A percentile compares a stretch with the other conserved stretches of the same genome.
phyloP scores from a whole-genome alignment of 805 yeast species.

The Lipomyces yamanashiensis region DNA sequence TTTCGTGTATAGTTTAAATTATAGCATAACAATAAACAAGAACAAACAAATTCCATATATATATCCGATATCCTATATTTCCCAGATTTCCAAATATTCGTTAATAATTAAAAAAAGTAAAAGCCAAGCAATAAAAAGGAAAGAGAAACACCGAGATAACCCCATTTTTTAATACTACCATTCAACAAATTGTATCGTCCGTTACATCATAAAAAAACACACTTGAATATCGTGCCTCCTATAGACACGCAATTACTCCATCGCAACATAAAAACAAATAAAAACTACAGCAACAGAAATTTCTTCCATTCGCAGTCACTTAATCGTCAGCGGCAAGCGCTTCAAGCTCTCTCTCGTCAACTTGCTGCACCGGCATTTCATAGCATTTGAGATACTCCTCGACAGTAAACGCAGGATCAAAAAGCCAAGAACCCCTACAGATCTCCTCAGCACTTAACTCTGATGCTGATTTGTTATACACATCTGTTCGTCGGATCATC shows the following conservation, averaged over 20 bases:
- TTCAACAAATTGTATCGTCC: neutral
- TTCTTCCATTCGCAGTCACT: neutral
- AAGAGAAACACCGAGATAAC: no score
- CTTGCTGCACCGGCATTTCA: slow-evolving; percentile 9
- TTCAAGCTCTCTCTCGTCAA: neutral
- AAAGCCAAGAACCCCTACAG: slow-evolving; percentile 15
- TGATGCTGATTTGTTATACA: neutral
- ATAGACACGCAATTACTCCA: neutral
- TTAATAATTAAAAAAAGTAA: no score
- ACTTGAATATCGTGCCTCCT: neutral
- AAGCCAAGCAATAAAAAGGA: no score
- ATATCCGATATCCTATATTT: no score
- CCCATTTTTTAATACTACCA: neutral
- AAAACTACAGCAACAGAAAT: neutral
- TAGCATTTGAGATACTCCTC: slow-evolving; percentile 9
- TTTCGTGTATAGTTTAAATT: no score
- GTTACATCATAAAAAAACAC: no score
- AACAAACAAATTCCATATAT: no score
- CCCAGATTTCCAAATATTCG: no score
- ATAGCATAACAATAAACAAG: no score
- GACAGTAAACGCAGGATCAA: slow-evolving; percentile 6
- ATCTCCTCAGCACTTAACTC: slow-evolving; percentile 5
- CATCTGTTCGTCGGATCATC: slow-evolving; percentile 2
- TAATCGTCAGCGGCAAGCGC: neutral
- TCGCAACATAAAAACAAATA: neutral